Base-by-base conservation (phyloP, 768 basidiomycete genomes). In the Phaffia australis region DNA sequence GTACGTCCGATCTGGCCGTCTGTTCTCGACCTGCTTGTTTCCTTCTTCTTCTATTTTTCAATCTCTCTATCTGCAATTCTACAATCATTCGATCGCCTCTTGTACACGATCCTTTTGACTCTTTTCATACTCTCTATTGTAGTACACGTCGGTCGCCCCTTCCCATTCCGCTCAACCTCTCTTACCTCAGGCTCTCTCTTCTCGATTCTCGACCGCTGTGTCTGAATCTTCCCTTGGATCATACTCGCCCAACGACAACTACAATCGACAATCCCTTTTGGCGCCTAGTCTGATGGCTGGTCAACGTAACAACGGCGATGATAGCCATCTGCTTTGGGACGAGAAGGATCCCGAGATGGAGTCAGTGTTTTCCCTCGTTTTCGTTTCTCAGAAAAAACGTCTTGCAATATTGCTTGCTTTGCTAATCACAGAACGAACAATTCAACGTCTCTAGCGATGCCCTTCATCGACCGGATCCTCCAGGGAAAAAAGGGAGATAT, bases 271-370 rank as follows among this genome's bases (percentile, higher is more conserved):
- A 49, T 32, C 63, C 63, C n/a, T 63, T 52, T 8, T 63, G 51
- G 30, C 47, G 54, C 23, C 30, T 14, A 23, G 16, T 35, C 51
- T 30, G 32, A 11, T 23, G 32, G 19, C 11, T 5, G 32, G 63
- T 23, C 14, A 32, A 61, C 46, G 54, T 47, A n/a, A 55, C 62
- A 1, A 29, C 47, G 19, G 51, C 32, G 52, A 55, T 60, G 54
- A 60, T 59, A 21, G n/a, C 55, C 9, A 51, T 62, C 21, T 63
- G 32, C 60, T 62, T 32, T 68, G 66, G 66, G 66, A 68, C 61
- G 66, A 68, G 27, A 68, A 68, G 57, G 66, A 68, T 32, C 66
- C 66, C 11, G 66, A 68, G 56, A 57, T 68, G 56, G 66, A 68
- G 35, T 42, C 35, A 42, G 35, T 42, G 35, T 42, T 11, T 42